Conservation (phyloP, 179 eudicot species). For the Amaranthus tricolor region DNA sequence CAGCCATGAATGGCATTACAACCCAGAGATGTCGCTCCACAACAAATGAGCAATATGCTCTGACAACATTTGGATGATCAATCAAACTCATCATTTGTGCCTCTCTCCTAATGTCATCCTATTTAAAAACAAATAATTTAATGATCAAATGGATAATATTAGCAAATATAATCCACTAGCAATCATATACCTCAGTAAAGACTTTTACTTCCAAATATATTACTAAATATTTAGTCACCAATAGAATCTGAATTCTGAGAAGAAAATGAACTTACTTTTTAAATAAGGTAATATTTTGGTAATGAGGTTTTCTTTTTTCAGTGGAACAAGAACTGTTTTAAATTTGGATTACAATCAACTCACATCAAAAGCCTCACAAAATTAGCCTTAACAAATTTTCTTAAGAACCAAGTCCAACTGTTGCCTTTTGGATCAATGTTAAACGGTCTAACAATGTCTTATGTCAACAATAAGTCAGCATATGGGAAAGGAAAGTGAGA, state of each 20-base stretch:
- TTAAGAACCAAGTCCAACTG: background rate
- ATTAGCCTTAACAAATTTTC: background rate
- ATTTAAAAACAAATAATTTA: conserved; percentile 21
- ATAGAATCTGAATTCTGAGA: background rate
- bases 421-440: background rate
- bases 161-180: background rate
- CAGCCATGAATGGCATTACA: conserved; percentile 98
- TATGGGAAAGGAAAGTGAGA: too few species aligned
- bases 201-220: background rate
- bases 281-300: background rate
- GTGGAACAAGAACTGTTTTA: background rate
- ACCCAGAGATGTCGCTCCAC: conserved; percentile 92
- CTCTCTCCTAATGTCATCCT: conserved; percentile 98
- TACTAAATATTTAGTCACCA: background rate
- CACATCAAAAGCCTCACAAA: background rate
- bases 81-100: conserved; percentile 94
- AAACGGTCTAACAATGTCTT: background rate
- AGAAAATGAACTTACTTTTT: background rate
- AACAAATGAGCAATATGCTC: conserved; percentile 86
- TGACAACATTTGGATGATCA: conserved; percentile 88
- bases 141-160: background rate
- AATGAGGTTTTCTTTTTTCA: background rate
- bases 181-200: background rate
- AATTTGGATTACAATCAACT: background rate
- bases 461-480: too few species aligned